A percentile compares a stretch with the other conserved stretches of the same genome.
phyloP scores from a whole-genome alignment of 1,284 basidiomycete genomes.

The Tilletiopsis washingtonensis region DNA sequence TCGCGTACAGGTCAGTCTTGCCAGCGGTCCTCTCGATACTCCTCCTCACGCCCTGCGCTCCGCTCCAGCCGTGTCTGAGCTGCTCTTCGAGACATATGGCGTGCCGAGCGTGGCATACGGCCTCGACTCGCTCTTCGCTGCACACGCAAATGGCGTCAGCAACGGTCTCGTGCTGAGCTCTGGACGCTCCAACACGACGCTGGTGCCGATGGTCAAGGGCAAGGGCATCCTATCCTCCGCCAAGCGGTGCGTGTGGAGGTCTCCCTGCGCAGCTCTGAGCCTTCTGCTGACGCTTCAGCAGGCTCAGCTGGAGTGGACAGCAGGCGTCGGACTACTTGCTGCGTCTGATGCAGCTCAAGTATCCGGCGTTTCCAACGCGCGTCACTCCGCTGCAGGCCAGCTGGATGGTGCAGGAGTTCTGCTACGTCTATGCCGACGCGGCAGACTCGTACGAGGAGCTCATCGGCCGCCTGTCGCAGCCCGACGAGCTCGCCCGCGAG shows the following conservation, averaged over 20 bases:
- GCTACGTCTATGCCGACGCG: constrained; percentile 58
- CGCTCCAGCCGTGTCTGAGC: constrained; percentile 74
- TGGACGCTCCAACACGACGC: constrained; percentile 29
- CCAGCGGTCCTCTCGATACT: neutral
- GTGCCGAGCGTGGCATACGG: constrained; percentile 81
- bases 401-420: constrained; percentile 84
- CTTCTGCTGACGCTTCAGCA: constrained; percentile 42
- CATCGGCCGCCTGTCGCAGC: constrained; percentile 2
- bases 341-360: constrained; percentile 89
- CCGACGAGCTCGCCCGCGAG: constrained; percentile 42
- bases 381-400: constrained; percentile 55
- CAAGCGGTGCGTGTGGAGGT: constrained; percentile 50
- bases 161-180: constrained; percentile 38
- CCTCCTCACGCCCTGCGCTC: neutral
- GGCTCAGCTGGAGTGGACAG: constrained; percentile 86
- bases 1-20: constrained; percentile 66
- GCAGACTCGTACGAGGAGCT: constrained; percentile 2
- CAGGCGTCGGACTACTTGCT: constrained; percentile 85
- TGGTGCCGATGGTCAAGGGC: constrained; percentile 35
- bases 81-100: constrained; percentile 89
- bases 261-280: neutral
- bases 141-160: constrained; percentile 52
- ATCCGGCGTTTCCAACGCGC: constrained; percentile 69
- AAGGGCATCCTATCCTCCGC: constrained; percentile 36
- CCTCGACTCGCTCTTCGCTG: constrained; percentile 86